A percentile compares a stretch with the other conserved stretches of the same genome.
Evolutionary conservation across 1,284 basidiomycete genomes (phyloP).

Genomic region (Ganoderma sinense): DNA sequence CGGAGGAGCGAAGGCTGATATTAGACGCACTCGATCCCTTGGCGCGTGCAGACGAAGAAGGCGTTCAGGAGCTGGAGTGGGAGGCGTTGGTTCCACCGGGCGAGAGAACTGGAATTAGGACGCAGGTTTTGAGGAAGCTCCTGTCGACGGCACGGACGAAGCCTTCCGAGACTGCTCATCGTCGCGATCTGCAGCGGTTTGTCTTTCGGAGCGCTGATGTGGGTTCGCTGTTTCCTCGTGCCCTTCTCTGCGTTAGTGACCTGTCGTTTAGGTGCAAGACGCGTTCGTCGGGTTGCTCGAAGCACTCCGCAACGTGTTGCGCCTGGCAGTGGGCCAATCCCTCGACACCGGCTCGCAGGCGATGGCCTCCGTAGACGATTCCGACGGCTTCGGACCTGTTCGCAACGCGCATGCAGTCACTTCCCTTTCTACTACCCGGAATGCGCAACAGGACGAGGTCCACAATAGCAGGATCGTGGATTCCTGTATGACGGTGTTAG

Average conservation of each 20-base stretch:
- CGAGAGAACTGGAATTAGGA: constrained; percentile 70
- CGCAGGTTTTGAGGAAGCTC: constrained; percentile 53
- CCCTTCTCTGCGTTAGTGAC: neutral
- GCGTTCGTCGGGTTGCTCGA: constrained; percentile 49
- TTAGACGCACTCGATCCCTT: constrained; percentile 73
- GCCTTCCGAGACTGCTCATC: constrained; percentile 22
- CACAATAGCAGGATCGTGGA: constrained; percentile 47
- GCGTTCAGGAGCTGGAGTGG: constrained; percentile 48
- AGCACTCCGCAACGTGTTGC: constrained; percentile 49
- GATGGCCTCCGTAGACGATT: constrained; percentile 44
- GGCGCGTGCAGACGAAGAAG: constrained; percentile 42
- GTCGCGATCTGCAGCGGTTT: constrained; percentile 50
- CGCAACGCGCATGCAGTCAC: constrained; percentile 46
- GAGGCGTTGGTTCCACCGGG: constrained; percentile 70
- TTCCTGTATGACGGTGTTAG: constrained; percentile 62
- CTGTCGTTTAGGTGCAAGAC: constrained; percentile 59
- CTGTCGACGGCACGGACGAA: constrained; percentile 30
- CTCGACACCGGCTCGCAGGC: constrained; percentile 4
- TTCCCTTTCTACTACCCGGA: constrained; percentile 30
- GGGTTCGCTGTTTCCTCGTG: constrained; percentile 34
- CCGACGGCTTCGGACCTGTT: constrained; percentile 74
- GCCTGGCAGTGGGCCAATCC: constrained; percentile 36
- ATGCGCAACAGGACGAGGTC: constrained; percentile 37
- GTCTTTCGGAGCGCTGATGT: constrained; percentile 75
- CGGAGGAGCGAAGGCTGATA: constrained; percentile 67